phyloP scores from a whole-genome alignment of 768 basidiomycete species.

The Boletus sp. region DNA sequence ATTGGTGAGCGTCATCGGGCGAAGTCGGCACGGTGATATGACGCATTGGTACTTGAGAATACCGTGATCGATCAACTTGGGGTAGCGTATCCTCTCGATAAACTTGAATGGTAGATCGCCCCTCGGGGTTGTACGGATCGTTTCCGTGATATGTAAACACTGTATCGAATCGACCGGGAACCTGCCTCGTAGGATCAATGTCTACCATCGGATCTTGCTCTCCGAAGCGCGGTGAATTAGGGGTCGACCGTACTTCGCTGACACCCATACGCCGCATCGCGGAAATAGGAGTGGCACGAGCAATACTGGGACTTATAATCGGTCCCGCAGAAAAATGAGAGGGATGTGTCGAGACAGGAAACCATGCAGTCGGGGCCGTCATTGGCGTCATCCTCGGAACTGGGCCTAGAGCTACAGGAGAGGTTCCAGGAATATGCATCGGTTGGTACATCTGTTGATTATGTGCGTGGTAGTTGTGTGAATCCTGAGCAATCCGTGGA shows the following conservation, averaged over 20 bases:
- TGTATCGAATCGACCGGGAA: constrained; percentile 47
- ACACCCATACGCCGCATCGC: constrained; percentile 1
- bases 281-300: constrained; percentile 17
- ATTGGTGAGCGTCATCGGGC: constrained; percentile 13
- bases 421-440: constrained; percentile 25
- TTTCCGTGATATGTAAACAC: constrained; percentile 28
- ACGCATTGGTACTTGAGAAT: constrained; percentile 13
- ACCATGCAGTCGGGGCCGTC: constrained; percentile 15
- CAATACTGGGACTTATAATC: constrained; percentile 8
- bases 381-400: constrained; percentile 4
- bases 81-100: constrained; percentile 19
- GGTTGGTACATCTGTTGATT: constrained; percentile 34
- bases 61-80: constrained; percentile 19
- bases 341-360: constrained; percentile 9
- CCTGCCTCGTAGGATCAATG: constrained; percentile 39
- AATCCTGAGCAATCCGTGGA: constrained; percentile 26
- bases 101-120: constrained; percentile 19
- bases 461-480: constrained; percentile 31
- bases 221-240: constrained; percentile 42
- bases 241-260: constrained; percentile 29
- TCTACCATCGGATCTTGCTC: constrained; percentile 40
- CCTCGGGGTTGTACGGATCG: constrained; percentile 12
- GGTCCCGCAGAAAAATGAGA: constrained; percentile 16
- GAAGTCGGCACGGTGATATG: constrained; percentile 8
- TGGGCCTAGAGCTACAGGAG: constrained; percentile 9